Base-by-base conservation (phyloP, 1,284 basidiomycete species). In the Rhodotorula sp. region DNA sequence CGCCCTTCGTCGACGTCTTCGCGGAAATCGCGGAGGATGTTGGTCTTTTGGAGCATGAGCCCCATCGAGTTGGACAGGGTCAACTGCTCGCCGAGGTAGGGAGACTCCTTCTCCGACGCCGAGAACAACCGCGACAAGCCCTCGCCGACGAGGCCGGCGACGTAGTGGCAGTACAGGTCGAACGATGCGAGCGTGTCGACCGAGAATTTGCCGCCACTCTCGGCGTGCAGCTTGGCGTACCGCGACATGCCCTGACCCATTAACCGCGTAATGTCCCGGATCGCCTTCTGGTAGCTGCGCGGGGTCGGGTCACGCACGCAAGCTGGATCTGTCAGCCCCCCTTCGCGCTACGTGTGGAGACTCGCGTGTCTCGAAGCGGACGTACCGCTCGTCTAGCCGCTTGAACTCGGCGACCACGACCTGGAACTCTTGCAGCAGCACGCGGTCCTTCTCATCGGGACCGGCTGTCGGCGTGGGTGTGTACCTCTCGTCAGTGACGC, bases 121-220 rank as follows among this genome's bases (percentile, higher is more conserved):
- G 91, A 85, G 83, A 95, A 97, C 60, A 99, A 84, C 12, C 92
- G 87, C 0, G 93, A 95, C 60, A 97, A 86, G 67, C 96, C 95
- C 81, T 99, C 96, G 63, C 95, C 96, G 71, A 99, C 95, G 67
- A 99, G 88, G 4, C 95, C 96, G 5, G 95, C 96, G 73, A 98
- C 96, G 80, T 96, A 98, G 82, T 99, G 95, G 80, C 96, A 99
- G 83, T 99, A 99, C 18, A 98, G 85, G 80, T 98, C 93, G 82
- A 95, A 97, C 77, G 97, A 93, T 58, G 86, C 84, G 72, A 92
- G 83, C 17, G 88, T 87, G 67, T 87, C 85, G 70, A 95, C 84
- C 72, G 78, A 78, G 69, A 79, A 79, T 85, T 56, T 85, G 83
- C 62, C 86, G 85, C 6, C 71, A 49, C 65, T 75, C 42, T 64